These are phyloP conservation scores for Dactylella cylindrospora DNA, from an alignment of 2,329 filamentous ascomycete species.

Conservation along the genomic window DNA sequence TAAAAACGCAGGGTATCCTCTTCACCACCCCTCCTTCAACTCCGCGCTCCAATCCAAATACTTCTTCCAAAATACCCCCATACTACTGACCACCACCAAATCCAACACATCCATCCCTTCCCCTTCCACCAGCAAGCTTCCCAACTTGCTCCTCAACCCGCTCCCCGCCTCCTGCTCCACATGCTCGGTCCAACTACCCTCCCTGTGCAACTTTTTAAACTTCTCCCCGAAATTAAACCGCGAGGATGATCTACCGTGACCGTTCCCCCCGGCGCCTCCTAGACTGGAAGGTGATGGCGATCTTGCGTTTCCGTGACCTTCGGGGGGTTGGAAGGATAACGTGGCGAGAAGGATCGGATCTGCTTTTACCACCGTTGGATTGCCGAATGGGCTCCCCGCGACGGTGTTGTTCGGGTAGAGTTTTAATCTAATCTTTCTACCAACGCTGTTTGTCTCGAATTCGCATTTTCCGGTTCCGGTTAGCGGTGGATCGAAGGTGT, in stretches of 20 bases:
- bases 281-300: background rate
- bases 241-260: slow-evolving; percentile 4
- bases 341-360: slow-evolving; percentile 37
- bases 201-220: slow-evolving; percentile 37
- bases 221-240: slow-evolving; percentile 38
- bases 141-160: slow-evolving; percentile 73
- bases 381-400: slow-evolving; percentile 33
- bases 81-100: slow-evolving; percentile 82
- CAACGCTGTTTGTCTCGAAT: slow-evolving; percentile 37
- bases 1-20: background rate
- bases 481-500: slow-evolving; percentile 30
- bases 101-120: slow-evolving; percentile 96
- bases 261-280: background rate
- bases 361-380: slow-evolving; percentile 8
- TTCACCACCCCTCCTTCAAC: slow-evolving; percentile 21
- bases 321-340: slow-evolving; percentile 32
- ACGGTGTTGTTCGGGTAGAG: slow-evolving; percentile 24
- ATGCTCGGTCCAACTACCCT: slow-evolving; percentile 37
- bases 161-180: slow-evolving; percentile 26
- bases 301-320: slow-evolving; percentile 1
- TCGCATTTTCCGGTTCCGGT: slow-evolving; percentile 30
- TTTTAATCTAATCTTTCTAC: slow-evolving; percentile 29
- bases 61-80: slow-evolving; percentile 89
- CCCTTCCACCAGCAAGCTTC: slow-evolving; percentile 84
- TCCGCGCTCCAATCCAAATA: slow-evolving; percentile 61